Evolutionary conservation across 2,329 filamentous ascomycete species (phyloP), one percentile per base, ranked within the genome.

Genomic region (Bipolaris sorokiniana): DNA sequence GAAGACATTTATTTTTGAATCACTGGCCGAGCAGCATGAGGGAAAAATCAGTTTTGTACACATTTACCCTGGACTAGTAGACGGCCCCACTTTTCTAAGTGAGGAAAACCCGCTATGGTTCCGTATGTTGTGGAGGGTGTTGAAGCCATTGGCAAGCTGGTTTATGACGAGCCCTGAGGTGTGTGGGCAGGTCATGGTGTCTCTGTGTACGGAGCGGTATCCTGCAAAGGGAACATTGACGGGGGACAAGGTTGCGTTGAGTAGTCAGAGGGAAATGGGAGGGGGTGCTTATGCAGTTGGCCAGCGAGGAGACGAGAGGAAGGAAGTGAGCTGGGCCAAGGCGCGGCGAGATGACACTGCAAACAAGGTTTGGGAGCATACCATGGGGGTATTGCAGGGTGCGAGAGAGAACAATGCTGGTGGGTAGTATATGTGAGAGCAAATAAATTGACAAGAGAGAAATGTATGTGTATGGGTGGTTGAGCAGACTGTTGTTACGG

Each of bases 121-220:
- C 44, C 67, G 64, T 18, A 23, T 70, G 0, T 2, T 70, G 23
- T 76, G 69, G 62, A 58, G 51, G n/a, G 9, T 72, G 6, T 5
- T 68, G 33, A 64, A 65, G 36, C 70, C 70, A 2, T 26, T 77
- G 20, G 23, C 68, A 9, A 55, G 56, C 1, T 66, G 63, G 51
- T 66, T 67, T 31, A 54, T 68, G 52, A 70, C 68, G 4, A 51
- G 61, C 13, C 45, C 62, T 3, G 59, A 67, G 13, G 69, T 67
- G 10, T 73, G 69, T 58, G 75, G 75, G 3, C 61, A 72, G 34
- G 62, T 76, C 7, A 70, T 76, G 61, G 22, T 75, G n/a, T 76
- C 51, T 44, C 64, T 68, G 7, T 53, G 68, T 11, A 75, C 71
- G 23, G 58, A 48, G 10, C 60, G 66, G 34, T 61, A 60, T 40